These are phyloP conservation scores for Suhomyces faveliae DNA, from an alignment of 805 yeast genomes.

Conservation along the genomic window DNA sequence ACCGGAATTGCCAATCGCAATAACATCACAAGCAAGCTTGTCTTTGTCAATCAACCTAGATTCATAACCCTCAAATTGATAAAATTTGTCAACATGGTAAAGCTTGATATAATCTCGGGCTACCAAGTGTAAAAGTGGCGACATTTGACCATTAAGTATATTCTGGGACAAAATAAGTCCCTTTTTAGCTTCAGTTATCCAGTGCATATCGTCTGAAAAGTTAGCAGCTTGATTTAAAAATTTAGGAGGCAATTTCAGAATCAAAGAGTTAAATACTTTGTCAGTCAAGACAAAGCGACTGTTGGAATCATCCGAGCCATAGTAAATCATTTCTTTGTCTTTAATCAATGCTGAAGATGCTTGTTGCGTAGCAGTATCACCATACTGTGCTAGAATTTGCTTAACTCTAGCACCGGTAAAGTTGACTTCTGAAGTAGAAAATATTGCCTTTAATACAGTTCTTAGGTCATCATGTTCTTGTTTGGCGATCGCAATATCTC, in stretches of 20 bases:
- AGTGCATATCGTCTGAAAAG: conserved; percentile 44
- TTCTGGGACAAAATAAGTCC: conserved; percentile 57
- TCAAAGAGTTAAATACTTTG: conserved; percentile 39
- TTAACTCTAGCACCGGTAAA: conserved; percentile 49
- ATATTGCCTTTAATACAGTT: conserved; percentile 51
- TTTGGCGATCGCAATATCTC: conserved; percentile 9
- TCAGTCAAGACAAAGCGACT: conserved; percentile 60
- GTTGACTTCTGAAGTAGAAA: conserved; percentile 50
- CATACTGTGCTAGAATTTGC: conserved; percentile 43
- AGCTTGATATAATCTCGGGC: conserved; percentile 23
- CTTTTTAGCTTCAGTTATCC: conserved; percentile 43
- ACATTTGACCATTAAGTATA: conserved; percentile 61
- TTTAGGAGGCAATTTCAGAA: conserved; percentile 32
- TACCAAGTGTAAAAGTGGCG: conserved; percentile 56
- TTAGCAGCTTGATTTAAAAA: conserved; percentile 46
- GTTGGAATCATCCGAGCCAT: conserved; percentile 36
- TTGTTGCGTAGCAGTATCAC: conserved; percentile 45
- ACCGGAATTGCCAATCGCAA: conserved; percentile 27
- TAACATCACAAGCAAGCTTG: conserved; percentile 63
- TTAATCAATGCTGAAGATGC: conserved; percentile 53
- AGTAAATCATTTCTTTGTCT: conserved; percentile 54
- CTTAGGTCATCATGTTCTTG: conserved; percentile 34
- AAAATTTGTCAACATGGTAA: conserved; percentile 49
- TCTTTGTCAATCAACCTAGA: conserved; percentile 72
- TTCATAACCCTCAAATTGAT: conserved; percentile 61